Evolutionary conservation across 352 stramenopile genomes (phyloP).

Genomic region (Phytophthora colocasiae): DNA sequence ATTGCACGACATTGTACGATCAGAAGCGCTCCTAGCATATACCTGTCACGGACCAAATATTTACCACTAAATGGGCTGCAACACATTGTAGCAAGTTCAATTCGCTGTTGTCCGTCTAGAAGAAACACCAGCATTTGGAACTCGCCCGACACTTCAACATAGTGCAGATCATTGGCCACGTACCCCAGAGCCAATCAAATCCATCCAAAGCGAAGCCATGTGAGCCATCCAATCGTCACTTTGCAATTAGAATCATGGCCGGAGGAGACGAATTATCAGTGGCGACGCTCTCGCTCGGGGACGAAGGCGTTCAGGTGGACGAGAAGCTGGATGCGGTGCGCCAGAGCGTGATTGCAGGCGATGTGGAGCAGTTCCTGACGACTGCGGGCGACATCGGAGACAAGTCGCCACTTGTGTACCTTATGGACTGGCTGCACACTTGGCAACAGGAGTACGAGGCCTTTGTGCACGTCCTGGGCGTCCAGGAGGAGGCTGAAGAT

Average conservation of each 20-base stretch:
- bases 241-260: slow-evolving; percentile 33
- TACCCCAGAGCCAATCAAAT: slow-evolving; percentile 26
- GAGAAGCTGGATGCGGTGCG: slow-evolving; percentile 66
- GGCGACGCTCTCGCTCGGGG: slow-evolving; percentile 52
- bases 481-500: slow-evolving; percentile 49
- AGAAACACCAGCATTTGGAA: too few relatives aligned
- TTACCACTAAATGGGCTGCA: too few relatives aligned
- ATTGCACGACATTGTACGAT: too few relatives aligned
- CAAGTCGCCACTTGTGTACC: slow-evolving; percentile 59
- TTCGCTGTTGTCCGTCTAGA: too few relatives aligned
- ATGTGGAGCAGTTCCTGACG: slow-evolving; percentile 56
- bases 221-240: slow-evolving; percentile 28
- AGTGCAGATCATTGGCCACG: slow-evolving; percentile 1
- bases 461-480: slow-evolving; percentile 74
- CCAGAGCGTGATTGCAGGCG: slow-evolving; percentile 59
- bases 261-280: slow-evolving; percentile 52
- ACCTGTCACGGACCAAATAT: too few relatives aligned
- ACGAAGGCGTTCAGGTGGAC: slow-evolving; percentile 37
- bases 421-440: slow-evolving; percentile 89
- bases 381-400: slow-evolving; percentile 36
- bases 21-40: too few relatives aligned
- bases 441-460: slow-evolving; percentile 90
- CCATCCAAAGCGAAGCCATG: slow-evolving; percentile 19
- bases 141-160: slow-evolving; percentile 1
- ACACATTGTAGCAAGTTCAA: too few relatives aligned